Evolutionary conservation across 441 rosid genomes (phyloP).

Genomic region (Pelargonium citronellum): DNA sequence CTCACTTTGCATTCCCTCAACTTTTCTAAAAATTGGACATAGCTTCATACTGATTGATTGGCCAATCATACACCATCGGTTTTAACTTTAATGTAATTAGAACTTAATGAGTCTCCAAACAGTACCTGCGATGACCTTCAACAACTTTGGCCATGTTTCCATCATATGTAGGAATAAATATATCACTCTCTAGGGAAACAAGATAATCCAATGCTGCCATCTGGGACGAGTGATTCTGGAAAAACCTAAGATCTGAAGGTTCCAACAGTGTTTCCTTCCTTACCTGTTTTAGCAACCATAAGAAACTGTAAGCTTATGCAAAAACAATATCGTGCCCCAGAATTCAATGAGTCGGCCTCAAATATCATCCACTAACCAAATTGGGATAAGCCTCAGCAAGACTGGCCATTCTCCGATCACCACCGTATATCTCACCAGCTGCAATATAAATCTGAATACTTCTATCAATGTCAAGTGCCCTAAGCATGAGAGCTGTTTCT

Average conservation of each 20-base stretch:
- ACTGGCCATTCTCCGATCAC: conserved; percentile 63
- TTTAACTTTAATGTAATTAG: neutral
- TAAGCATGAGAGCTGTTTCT: conserved; percentile 78
- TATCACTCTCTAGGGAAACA: conserved; percentile 80
- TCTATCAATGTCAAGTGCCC: conserved; percentile 67
- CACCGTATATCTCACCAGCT: conserved; percentile 92
- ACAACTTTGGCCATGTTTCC: conserved; percentile 98
- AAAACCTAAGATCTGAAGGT: conserved; percentile 66
- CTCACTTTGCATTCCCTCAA: too few relatives aligned
- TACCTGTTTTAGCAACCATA: conserved; percentile 48
- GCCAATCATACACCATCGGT: neutral
- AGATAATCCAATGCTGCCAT: conserved; percentile 96
- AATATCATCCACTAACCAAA: conserved; percentile 46
- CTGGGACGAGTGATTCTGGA: conserved; percentile 89
- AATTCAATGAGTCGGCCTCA: conserved; percentile 10
- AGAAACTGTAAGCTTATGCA: neutral
- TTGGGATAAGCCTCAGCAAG: conserved; percentile 64
- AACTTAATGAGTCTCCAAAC: neutral
- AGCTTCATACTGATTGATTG: neutral
- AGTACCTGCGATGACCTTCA: conserved; percentile 92
- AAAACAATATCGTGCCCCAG: conserved; percentile 4
- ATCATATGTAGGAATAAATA: conserved; percentile 83
- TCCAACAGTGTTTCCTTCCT: conserved; percentile 77
- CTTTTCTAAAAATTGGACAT: too few relatives aligned
- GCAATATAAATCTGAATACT: conserved; percentile 77